These are phyloP conservation scores for Trametes cinnabarina DNA, from an alignment of 768 basidiomycete genomes.

Conservation along the genomic window DNA sequence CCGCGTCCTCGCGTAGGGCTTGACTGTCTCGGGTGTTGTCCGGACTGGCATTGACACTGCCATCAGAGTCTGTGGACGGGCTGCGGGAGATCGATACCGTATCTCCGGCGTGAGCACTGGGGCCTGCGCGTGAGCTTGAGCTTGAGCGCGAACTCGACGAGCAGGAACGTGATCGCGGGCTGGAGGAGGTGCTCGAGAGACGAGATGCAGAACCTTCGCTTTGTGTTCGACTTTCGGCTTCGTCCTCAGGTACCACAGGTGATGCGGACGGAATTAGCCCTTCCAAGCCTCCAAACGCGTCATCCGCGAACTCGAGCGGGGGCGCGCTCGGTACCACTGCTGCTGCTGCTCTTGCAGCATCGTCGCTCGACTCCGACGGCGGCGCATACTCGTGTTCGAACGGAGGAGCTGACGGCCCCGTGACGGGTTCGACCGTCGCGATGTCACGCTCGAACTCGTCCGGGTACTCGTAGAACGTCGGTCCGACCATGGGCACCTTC, in stretches of 20 bases:
- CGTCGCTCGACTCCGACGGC: not conserved
- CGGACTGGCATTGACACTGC: not conserved
- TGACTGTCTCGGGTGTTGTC: not conserved
- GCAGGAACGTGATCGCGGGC: not conserved
- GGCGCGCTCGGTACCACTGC: constrained; percentile 4
- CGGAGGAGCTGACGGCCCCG: constrained; percentile 25
- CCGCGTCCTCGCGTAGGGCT: not conserved
- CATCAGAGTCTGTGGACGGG: not conserved
- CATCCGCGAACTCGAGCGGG: constrained; percentile 8
- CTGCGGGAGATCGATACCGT: not conserved
- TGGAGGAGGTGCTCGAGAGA: constrained; percentile 1
- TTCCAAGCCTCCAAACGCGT: not conserved
- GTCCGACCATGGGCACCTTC: constrained; percentile 23
- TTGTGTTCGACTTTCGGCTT: not conserved
- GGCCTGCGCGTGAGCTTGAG: not conserved
- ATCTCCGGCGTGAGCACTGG: not conserved
- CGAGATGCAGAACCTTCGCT: not conserved
- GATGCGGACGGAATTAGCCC: constrained; percentile 10
- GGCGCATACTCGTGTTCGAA: constrained; percentile 16
- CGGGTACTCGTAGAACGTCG: constrained; percentile 30
- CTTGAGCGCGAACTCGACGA: not conserved
- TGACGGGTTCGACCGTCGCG: constrained; percentile 15
- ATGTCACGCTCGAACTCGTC: constrained; percentile 29
- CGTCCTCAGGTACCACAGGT: not conserved
- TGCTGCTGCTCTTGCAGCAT: not conserved